These are phyloP conservation scores for Dillenia suffruticosa DNA, from an alignment of 164 flowering plant species.

Conservation along the genomic window DNA sequence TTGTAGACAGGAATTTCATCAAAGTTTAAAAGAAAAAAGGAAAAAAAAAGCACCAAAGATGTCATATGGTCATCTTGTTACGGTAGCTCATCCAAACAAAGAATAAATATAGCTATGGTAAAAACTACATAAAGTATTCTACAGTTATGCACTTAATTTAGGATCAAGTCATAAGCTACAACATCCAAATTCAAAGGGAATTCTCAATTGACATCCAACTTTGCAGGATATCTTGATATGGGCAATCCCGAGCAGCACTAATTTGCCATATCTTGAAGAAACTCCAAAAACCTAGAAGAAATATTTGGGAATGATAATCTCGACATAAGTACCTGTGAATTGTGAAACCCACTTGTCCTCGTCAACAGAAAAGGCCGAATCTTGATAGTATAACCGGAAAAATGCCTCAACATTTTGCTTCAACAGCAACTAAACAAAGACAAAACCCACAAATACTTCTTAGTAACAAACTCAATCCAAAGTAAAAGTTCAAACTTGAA, in stretches of 20 bases:
- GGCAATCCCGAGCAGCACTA: background rate
- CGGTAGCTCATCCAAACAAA: too few species aligned
- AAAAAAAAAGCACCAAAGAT: too few species aligned
- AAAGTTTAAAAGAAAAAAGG: too few species aligned
- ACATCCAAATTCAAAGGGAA: background rate
- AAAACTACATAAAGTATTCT: too few species aligned
- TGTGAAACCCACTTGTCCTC: constrained; percentile 24
- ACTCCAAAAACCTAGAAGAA: background rate
- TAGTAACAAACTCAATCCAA: too few species aligned
- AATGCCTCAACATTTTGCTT: constrained; percentile 39
- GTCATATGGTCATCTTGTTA: too few species aligned
- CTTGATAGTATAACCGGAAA: constrained; percentile 16
- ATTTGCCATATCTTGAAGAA: background rate
- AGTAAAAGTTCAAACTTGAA: too few species aligned
- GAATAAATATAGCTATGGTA: too few species aligned
- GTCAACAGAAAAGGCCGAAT: constrained; percentile 18
- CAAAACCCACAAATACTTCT: too few species aligned
- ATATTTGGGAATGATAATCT: background rate
- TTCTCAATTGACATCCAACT: background rate
- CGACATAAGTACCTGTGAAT: constrained; percentile 34
- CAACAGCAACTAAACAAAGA: too few species aligned
- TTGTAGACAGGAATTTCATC: too few species aligned
- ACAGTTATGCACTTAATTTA: too few species aligned
- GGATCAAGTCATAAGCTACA: background rate
- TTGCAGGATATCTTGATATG: background rate